Evolutionary conservation across 2,329 filamentous ascomycete genomes (phyloP).

Genomic region (Nothophoma quercina): DNA sequence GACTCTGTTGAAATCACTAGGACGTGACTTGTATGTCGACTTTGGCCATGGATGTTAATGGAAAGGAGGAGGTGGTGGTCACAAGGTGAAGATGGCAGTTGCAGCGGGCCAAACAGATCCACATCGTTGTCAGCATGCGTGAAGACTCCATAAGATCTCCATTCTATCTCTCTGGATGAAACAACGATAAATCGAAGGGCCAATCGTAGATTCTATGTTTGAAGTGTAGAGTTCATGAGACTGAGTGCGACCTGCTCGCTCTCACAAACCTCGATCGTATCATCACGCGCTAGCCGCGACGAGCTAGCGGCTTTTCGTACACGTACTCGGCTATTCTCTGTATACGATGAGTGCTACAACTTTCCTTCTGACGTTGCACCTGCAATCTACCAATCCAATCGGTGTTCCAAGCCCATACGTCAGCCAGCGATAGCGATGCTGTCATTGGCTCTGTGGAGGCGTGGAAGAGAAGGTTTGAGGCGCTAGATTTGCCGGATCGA

Average conservation of each 20-base stretch:
- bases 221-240: neutral
- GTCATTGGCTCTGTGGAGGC: neutral
- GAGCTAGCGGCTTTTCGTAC: neutral
- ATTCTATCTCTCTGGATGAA: neutral
- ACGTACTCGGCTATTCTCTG: constrained; percentile 11
- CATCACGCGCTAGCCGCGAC: neutral
- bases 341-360: constrained; percentile 11
- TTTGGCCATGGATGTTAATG: no score
- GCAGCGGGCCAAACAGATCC: neutral
- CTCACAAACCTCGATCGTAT: neutral
- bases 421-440: neutral
- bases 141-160: neutral
- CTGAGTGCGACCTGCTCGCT: neutral
- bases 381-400: constrained; percentile 6
- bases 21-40: no score
- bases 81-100: no score
- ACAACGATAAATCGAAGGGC: neutral
- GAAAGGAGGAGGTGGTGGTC: no score
- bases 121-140: neutral
- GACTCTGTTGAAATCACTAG: no score
- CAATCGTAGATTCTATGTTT: neutral
- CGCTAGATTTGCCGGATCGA: constrained; percentile 3
- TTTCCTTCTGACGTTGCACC: constrained; percentile 4
- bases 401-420: neutral
- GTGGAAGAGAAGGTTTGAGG: constrained; percentile 1